Percentiles rank a stretch among this genome's conserved stretches.
phyloP scores from a whole-genome alignment of 2,329 filamentous ascomycete species.

The Ophiostoma novo-ulmi region DNA sequence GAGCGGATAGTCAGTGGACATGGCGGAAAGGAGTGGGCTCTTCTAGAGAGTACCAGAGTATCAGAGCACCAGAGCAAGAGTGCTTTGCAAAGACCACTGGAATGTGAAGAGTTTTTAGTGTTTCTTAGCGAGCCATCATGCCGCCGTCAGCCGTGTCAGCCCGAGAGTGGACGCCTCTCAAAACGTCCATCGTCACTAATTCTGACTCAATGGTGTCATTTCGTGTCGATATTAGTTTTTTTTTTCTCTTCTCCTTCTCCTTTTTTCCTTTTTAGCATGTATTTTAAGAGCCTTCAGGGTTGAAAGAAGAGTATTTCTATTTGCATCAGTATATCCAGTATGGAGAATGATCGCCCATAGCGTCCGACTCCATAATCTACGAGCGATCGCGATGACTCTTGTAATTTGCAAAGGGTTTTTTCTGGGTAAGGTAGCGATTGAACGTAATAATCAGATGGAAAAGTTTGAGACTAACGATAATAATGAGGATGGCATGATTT shows the following conservation, averaged over 20 bases:
- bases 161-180: not conserved
- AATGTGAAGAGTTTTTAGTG: slow-evolving; percentile 4
- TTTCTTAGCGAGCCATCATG: not conserved
- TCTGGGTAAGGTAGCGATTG: not conserved
- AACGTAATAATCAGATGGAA: not conserved
- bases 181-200: not conserved
- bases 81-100: not conserved
- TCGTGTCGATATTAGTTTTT: not conserved
- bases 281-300: not conserved
- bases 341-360: slow-evolving; percentile 12
- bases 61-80: too few relatives aligned
- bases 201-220: slow-evolving; percentile 2
- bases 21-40: not conserved
- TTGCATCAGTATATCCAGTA: not conserved
- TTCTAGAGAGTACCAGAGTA: too few relatives aligned
- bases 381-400: not conserved
- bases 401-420: not conserved
- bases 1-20: not conserved
- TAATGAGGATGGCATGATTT: slow-evolving; percentile 2
- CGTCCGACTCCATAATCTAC: not conserved
- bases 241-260: not conserved
- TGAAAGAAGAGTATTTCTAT: slow-evolving; percentile 5
- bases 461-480: not conserved
- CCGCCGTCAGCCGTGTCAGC: slow-evolving; percentile 6
- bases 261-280: not conserved